Conservation (phyloP, 2,329 filamentous ascomycete genomes). For the Calonectria honghensis region DNA sequence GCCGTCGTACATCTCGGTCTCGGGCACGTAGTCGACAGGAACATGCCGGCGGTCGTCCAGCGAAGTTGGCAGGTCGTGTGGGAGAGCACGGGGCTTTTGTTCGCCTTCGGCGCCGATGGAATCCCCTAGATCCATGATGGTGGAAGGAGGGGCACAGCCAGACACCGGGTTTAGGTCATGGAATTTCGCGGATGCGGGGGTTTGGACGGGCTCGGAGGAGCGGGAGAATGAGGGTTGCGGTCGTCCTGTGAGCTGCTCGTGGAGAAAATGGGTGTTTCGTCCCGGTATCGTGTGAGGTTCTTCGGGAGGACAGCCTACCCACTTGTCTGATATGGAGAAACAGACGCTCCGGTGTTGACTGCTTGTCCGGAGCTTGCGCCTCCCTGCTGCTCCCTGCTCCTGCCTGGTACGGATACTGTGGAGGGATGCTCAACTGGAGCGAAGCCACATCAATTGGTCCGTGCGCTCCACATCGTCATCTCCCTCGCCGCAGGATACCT, state of each 20-base stretch:
- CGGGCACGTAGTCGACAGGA: slow-evolving; percentile 78
- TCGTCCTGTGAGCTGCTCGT: slow-evolving; percentile 33
- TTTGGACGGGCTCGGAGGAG: slow-evolving; percentile 31
- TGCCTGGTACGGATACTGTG: slow-evolving; percentile 26
- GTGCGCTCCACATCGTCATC: slow-evolving; percentile 38
- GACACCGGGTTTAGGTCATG: slow-evolving; percentile 59
- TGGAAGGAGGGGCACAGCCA: slow-evolving; percentile 63
- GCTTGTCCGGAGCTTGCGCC: slow-evolving; percentile 40
- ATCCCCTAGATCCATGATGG: slow-evolving; percentile 79
- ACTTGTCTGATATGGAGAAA: slow-evolving; percentile 54
- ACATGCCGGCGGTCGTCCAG: slow-evolving; percentile 89
- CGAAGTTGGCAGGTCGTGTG: slow-evolving; percentile 90
- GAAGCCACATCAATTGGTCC: slow-evolving; percentile 46
- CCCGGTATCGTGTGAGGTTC: slow-evolving; percentile 51
- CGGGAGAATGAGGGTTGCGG: background rate
- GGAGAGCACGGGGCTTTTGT: slow-evolving; percentile 74
- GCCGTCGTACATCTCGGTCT: slow-evolving; percentile 98
- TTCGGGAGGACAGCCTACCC: slow-evolving; percentile 50
- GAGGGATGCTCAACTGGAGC: slow-evolving; percentile 39
- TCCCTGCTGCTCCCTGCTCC: slow-evolving; percentile 27
- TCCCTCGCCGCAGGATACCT: slow-evolving; percentile 23
- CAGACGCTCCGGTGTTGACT: slow-evolving; percentile 49
- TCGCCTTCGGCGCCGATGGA: slow-evolving; percentile 64
- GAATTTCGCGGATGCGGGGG: slow-evolving; percentile 47
- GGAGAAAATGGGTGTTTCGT: slow-evolving; percentile 37